Percentiles rank a stretch among this genome's conserved stretches.
phyloP scores from a whole-genome alignment of 495 filamentous ascomycete species.

The Lophiostoma macrostomum region DNA sequence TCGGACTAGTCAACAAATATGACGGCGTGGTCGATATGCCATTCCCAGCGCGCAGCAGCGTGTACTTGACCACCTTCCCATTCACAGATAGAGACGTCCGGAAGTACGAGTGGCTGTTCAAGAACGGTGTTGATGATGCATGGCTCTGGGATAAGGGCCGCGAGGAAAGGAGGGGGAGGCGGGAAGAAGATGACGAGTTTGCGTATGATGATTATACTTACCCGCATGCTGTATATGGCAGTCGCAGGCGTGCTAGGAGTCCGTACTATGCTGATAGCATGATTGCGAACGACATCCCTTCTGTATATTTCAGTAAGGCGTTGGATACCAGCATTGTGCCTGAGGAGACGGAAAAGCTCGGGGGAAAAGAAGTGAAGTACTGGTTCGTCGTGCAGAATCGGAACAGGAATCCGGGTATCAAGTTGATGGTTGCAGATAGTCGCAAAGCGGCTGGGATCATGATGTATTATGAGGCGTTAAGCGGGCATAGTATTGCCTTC shows the following conservation, averaged over 20 bases:
- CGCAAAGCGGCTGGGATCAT: conserved; percentile 24
- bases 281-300: conserved; percentile 1
- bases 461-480: conserved; percentile 19
- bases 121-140: conserved; percentile 5
- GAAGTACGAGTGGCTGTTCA: conserved; percentile 22
- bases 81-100: conserved; percentile 19
- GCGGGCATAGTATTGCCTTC: conserved; percentile 19
- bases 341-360: conserved; percentile 4
- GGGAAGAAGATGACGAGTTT: background rate
- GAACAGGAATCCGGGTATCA: background rate
- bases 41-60: conserved; percentile 5
- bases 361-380: conserved; percentile 15
- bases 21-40: conserved; percentile 18
- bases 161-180: background rate
- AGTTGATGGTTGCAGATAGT: conserved; percentile 17
- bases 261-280: background rate
- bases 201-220: background rate
- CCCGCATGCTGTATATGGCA: background rate
- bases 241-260: background rate
- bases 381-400: conserved; percentile 18
- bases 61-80: conserved; percentile 22
- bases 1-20: conserved; percentile 3
- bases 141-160: conserved; percentile 1
- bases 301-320: conserved; percentile 14
- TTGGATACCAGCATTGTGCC: conserved; percentile 13